phyloP scores from a whole-genome alignment of 2,329 filamentous ascomycete species.

The Arthrobotrys sphaeroides region DNA sequence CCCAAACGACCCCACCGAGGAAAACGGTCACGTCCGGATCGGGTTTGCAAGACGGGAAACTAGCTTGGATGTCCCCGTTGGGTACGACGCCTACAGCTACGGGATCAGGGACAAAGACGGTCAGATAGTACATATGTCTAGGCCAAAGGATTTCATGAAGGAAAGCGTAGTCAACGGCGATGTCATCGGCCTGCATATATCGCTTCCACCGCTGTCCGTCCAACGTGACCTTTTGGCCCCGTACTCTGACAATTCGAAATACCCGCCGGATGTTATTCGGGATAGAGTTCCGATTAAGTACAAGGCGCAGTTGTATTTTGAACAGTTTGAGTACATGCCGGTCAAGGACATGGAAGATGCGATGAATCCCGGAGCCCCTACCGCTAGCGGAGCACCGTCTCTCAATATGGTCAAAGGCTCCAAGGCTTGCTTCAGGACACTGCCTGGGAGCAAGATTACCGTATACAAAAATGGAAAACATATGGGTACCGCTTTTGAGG shows the following conservation, averaged over 20 bases:
- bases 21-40: constrained; percentile 76
- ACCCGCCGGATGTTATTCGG: constrained; percentile 82
- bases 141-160: constrained; percentile 86
- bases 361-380: constrained; percentile 71
- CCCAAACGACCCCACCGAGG: constrained; percentile 49
- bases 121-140: constrained; percentile 91
- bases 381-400: constrained; percentile 50
- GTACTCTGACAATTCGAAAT: constrained; percentile 64
- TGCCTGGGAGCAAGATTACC: constrained; percentile 81
- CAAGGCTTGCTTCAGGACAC: constrained; percentile 53
- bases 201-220: constrained; percentile 81
- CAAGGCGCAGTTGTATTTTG: constrained; percentile 92
- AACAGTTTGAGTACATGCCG: constrained; percentile 87
- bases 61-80: constrained; percentile 79
- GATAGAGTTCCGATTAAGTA: constrained; percentile 95
- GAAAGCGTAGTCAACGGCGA: constrained; percentile 74
- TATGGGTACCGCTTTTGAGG: constrained; percentile 86
- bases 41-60: constrained; percentile 82
- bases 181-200: constrained; percentile 92
- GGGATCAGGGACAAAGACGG: constrained; percentile 88
- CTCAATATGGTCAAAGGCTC: constrained; percentile 19
- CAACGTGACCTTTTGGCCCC: constrained; percentile 76
- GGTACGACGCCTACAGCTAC: constrained; percentile 92
- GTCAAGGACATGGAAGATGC: constrained; percentile 88
- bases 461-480: constrained; percentile 91